Conservation (phyloP, 768 basidiomycete genomes). For the Auriscalpium vulgare region DNA sequence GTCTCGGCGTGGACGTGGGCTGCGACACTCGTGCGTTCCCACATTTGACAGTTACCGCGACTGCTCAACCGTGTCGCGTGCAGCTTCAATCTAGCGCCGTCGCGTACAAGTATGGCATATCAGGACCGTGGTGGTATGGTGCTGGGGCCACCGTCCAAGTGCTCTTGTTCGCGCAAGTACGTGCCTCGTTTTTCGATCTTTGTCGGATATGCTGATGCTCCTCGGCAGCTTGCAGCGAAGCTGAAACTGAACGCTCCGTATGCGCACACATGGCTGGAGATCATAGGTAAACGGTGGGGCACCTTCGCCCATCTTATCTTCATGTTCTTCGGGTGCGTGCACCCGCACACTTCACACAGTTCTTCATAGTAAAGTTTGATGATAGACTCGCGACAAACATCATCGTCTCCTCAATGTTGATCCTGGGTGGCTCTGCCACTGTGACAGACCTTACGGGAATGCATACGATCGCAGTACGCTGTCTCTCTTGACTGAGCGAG, state of each 20-base stretch:
- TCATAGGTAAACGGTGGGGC: conserved; percentile 78
- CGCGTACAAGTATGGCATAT: conserved; percentile 80
- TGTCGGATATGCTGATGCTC: neutral
- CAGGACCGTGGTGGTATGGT: conserved; percentile 88
- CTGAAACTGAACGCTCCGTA: conserved; percentile 87
- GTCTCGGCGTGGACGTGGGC: conserved; percentile 94
- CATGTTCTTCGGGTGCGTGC: conserved; percentile 71
- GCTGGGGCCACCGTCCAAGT: conserved; percentile 86
- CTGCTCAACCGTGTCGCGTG: neutral
- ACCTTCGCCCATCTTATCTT: conserved; percentile 71
- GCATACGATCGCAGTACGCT: conserved; percentile 67
- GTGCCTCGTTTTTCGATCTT: conserved; percentile 1
- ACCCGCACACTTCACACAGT: neutral
- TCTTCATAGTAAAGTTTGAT: neutral
- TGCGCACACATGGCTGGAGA: conserved; percentile 85
- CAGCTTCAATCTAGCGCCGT: conserved; percentile 76
- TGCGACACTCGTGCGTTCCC: conserved; percentile 49
- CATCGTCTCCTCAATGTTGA: conserved; percentile 72
- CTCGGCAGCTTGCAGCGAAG: conserved; percentile 70
- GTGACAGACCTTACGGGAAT: conserved; percentile 86
- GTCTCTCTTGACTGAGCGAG: too few relatives aligned
- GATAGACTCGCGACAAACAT: conserved; percentile 78
- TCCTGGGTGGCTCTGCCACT: conserved; percentile 78
- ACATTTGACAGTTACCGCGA: neutral
- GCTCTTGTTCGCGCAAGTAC: conserved; percentile 78